These are phyloP conservation scores for Mycocentrospora acerina DNA, from an alignment of 2,329 filamentous ascomycete genomes.

Conservation along the genomic window DNA sequence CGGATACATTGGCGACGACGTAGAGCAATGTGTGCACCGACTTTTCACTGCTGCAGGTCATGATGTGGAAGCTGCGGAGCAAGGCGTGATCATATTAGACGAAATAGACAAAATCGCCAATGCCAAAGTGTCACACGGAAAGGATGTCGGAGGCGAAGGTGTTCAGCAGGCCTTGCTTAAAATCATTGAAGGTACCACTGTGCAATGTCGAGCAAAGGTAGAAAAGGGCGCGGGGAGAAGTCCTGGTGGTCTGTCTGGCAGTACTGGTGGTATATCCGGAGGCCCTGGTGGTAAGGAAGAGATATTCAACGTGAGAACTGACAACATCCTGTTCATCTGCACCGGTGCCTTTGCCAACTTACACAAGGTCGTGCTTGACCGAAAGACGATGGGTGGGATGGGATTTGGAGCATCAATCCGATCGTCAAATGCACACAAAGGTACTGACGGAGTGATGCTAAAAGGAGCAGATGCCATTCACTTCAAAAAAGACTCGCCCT, in stretches of 20 bases:
- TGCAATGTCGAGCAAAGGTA: slow-evolving; percentile 87
- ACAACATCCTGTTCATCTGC: slow-evolving; percentile 96
- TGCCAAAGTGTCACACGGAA: slow-evolving; percentile 81
- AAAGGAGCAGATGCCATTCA: slow-evolving; percentile 58
- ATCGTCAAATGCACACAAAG: slow-evolving; percentile 51
- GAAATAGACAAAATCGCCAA: slow-evolving; percentile 97
- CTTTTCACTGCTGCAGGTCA: slow-evolving; percentile 89
- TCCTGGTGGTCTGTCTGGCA: slow-evolving; percentile 24
- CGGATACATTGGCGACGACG: slow-evolving; percentile 96
- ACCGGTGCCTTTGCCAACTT: slow-evolving; percentile 93
- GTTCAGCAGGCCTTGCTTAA: slow-evolving; percentile 95
- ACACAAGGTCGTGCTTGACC: slow-evolving; percentile 81
- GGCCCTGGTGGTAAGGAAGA: slow-evolving; percentile 52
- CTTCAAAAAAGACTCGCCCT: slow-evolving; percentile 61
- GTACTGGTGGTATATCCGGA: slow-evolving; percentile 7
- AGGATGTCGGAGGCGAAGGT: slow-evolving; percentile 93
- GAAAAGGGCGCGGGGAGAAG: slow-evolving; percentile 55
- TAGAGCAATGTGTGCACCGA: slow-evolving; percentile 91
- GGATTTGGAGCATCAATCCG: slow-evolving; percentile 87
- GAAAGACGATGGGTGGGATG: slow-evolving; percentile 83
- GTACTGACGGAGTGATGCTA: slow-evolving; percentile 59
- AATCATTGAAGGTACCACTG: slow-evolving; percentile 91
- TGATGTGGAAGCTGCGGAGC: slow-evolving; percentile 78
- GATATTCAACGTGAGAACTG: slow-evolving; percentile 77
- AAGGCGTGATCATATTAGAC: slow-evolving; percentile 92